Base-by-base conservation (phyloP, 2,329 filamentous ascomycete species). In the Purpureocillium takamizusanense region DNA sequence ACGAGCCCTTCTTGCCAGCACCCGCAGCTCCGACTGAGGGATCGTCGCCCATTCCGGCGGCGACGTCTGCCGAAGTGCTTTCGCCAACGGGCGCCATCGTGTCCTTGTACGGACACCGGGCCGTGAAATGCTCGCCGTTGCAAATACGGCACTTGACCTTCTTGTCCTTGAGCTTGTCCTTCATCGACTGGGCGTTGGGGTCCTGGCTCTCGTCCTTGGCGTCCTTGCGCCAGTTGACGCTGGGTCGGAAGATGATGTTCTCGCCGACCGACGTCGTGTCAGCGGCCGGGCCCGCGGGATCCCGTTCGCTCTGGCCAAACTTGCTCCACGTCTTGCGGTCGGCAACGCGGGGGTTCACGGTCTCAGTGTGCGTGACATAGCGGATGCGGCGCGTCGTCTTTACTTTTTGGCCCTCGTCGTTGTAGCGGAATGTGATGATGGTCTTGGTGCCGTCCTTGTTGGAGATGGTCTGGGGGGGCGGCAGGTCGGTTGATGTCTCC, bases 81-180 rank as follows among this genome's bases (percentile, higher is more conserved):
- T 80, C 78, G 49, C 81, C 80, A 44, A 89, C 78, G 29, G 86
- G 92, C 28, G 90, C 88, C 88, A 98, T 95, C 54, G 90, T 98
- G 63, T 97, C 92, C 74, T 97, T 98, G 82, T 95, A 98, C 28
- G 92, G 92, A 79, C 92, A 98, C 63, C 92, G 83, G 51, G 90
- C 90, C 31, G 92, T 98, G 75, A 97, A 98, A 79, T 98, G 92
- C 74, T 98, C 92, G 60, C 90, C 92, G 61, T 82, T 86, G 72
- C 92, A 98, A 62, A 98, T 97, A 76, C 92, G 85, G 69, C 92
- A 98, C 78, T 97, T 97, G 74, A 98, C 94, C 73, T 95, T 94
- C 79, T 95, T 95, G 72, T 95, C 89, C 78, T 92, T 94, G 57
- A 97, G 75, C 70, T 86, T 83, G 59, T 82, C 78, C 69, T 85